Evolutionary conservation across 1,284 basidiomycete species (phyloP).

Genomic region (Cutaneotrichosporon mucoides): DNA sequence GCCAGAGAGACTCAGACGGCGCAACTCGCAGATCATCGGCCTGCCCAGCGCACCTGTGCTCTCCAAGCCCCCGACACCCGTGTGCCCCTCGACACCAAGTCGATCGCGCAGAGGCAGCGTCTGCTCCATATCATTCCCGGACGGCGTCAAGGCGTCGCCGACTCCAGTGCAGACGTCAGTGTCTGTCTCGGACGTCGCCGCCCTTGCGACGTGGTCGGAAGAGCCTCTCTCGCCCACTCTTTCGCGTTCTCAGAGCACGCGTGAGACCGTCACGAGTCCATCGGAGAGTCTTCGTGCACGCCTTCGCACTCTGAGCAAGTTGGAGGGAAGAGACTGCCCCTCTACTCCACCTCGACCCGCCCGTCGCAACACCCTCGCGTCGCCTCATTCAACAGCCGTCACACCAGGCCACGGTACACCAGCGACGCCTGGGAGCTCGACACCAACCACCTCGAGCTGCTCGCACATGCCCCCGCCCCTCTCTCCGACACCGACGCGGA

Average conservation of each 20-base stretch:
- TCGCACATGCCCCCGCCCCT: slow-evolving; percentile 4
- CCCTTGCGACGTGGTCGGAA: slow-evolving; percentile 13
- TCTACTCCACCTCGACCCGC: background rate
- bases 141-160: slow-evolving; percentile 1
- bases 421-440: slow-evolving; percentile 12
- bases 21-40: slow-evolving; percentile 1
- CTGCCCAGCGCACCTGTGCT: background rate
- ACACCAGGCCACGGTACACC: slow-evolving; percentile 12
- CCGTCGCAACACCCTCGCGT: slow-evolving; percentile 1
- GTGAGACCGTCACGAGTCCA: slow-evolving; percentile 5
- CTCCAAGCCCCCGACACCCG: background rate
- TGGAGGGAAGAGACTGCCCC: slow-evolving; percentile 3
- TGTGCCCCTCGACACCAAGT: background rate
- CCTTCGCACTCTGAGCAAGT: slow-evolving; percentile 10
- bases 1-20: background rate
- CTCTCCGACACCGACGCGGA: slow-evolving; percentile 16
- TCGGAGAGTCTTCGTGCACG: slow-evolving; percentile 13
- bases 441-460: slow-evolving; percentile 9
- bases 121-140: background rate
- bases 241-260: background rate
- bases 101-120: background rate
- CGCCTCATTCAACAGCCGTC: slow-evolving; percentile 10
- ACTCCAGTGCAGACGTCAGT: slow-evolving; percentile 8
- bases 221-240: slow-evolving; percentile 4
- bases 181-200: slow-evolving; percentile 17